Base-by-base conservation (phyloP, 140 eudicot species). In the Bidens hawaiensis region DNA sequence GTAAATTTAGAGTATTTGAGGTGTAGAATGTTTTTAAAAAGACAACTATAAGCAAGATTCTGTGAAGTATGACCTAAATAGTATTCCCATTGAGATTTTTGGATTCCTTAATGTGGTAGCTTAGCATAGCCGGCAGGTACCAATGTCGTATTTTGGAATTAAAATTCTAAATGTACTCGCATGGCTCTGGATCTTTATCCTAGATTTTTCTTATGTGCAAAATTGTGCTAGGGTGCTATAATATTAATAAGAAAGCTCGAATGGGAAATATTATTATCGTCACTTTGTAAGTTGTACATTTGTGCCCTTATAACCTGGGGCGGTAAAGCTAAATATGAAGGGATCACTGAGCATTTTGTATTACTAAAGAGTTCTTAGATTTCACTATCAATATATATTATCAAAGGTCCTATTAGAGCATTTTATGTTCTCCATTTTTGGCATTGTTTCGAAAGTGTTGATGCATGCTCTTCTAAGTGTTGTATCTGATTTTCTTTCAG, bases 61-160 rank as follows among this genome's bases (percentile, higher is more conserved):
- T 58, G 12, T 48, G 62, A 42, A 22, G 24, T 12, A n/a, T n/a
- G 57, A 55, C 31, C 45, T 11, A n/a, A 22, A 23, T 33, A 16
- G 30, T 17, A 62, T 70, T 38, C 27, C 62, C 53, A 16, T 60
- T 10, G 23, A 27, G 68, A 23, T n/a, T 70, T 65, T 50, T 21
- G 22, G 52, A 22, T 43, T 22, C 16, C 50, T 12, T 13, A 62
- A 62, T 55, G 63, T 62, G 48, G 46, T 71, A 40, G 24, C 38
- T 50, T 51, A 12, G 34, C 62, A 23, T 34, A 34, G 18, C 52
- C 36, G 41, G 13, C 36, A 48, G 55, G 69, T 70, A 30, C 33
- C 17, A 28, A 31, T 47, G 42, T n/a, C 50, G 53, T 53, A 36
- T n/a, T 31, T 53, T 68, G 49, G 58, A 62, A 18, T 8, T 16